Conservation (phyloP, 805 yeast species). For the Candida coleopterorum region DNA sequence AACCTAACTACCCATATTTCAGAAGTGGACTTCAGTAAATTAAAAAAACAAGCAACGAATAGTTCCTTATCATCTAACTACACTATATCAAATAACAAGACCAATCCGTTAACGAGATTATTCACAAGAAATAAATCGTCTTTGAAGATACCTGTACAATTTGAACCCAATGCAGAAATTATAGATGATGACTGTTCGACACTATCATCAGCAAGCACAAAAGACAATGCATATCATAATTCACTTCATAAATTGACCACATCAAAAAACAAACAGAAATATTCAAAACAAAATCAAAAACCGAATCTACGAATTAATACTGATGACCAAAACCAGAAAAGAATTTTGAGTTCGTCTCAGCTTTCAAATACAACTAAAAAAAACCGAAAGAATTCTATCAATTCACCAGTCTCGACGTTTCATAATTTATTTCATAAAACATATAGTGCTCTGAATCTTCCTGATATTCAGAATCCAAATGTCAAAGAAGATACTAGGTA, state of each 20-base stretch:
- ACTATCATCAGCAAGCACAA: background rate
- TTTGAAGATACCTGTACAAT: slow-evolving; percentile 12
- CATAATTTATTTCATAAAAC: slow-evolving; percentile 31
- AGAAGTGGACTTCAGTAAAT: slow-evolving; percentile 27
- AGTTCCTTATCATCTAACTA: slow-evolving; percentile 19
- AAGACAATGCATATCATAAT: background rate
- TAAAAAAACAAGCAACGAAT: slow-evolving; percentile 27
- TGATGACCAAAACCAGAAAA: slow-evolving; percentile 20
- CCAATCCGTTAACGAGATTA: slow-evolving; percentile 26
- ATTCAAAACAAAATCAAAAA: slow-evolving; percentile 8
- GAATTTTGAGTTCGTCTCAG: slow-evolving; percentile 18
- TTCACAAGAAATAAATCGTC: slow-evolving; percentile 27
- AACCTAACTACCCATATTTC: slow-evolving; percentile 17
- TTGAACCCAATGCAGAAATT: slow-evolving; percentile 9
- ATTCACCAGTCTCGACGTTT: slow-evolving; percentile 28
- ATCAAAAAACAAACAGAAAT: slow-evolving; percentile 9
- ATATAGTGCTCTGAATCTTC: slow-evolving; percentile 11
- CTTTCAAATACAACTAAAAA: slow-evolving; percentile 9
- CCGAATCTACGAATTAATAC: slow-evolving; percentile 24
- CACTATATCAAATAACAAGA: slow-evolving; percentile 19
- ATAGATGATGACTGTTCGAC: slow-evolving; percentile 9
- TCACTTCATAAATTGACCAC: background rate
- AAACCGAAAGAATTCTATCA: slow-evolving; percentile 20
- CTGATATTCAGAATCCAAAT: slow-evolving; percentile 6
- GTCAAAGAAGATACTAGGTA: background rate